Evolutionary conservation across 2,329 filamentous ascomycete genomes (phyloP), one percentile per base, ranked within the genome.

Genomic region (Exophiala sp.): DNA sequence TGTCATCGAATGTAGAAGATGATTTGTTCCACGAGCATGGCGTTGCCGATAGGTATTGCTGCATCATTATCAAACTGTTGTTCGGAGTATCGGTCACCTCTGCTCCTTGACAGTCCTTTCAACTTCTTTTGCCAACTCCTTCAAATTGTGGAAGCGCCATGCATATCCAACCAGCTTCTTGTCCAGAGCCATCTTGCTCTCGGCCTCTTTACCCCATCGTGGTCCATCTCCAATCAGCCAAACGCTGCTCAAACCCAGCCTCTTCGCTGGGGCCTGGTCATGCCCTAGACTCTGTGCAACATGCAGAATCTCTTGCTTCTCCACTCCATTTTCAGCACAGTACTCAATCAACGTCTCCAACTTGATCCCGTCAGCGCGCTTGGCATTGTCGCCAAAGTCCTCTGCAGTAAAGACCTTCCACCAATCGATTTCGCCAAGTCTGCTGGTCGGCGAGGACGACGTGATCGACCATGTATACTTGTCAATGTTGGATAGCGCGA

Each of bases 271-370:
- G 3, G 80, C 76, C 68, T 89, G 85, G 62, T 90, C 87, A 59
- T 85, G 81, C 35, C 75, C 77, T 66, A 88, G 69, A 57, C 83
- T 86, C 69, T 87, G 79, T 48, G 87, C 87, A 0, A 86, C 85
- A 65, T 88, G 85, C 59, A 89, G 65, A 41, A 90, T 73, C 57
- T 83, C 72, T 0, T 71, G 70, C 60, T 80, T 82, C 29, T 77
- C 74, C 0, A 88, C 66, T 0, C 79, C 83, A 47, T 86, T 77
- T 2, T 68, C 62, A 63, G 78, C 70, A 14, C 81, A 77, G 33
- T 78, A 73, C 11, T 68, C 66, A 11, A 89, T 71, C 69, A 90
- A 21, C 9, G 60, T 61, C 51, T 64, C 58, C 4, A 64, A 43
- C 43, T 64, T 64, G 36, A 46, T 48, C 42, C 62, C 60, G 41